These are phyloP conservation scores for Exophiala sp. DNA, from an alignment of 2,329 filamentous ascomycete genomes.

Conservation along the genomic window DNA sequence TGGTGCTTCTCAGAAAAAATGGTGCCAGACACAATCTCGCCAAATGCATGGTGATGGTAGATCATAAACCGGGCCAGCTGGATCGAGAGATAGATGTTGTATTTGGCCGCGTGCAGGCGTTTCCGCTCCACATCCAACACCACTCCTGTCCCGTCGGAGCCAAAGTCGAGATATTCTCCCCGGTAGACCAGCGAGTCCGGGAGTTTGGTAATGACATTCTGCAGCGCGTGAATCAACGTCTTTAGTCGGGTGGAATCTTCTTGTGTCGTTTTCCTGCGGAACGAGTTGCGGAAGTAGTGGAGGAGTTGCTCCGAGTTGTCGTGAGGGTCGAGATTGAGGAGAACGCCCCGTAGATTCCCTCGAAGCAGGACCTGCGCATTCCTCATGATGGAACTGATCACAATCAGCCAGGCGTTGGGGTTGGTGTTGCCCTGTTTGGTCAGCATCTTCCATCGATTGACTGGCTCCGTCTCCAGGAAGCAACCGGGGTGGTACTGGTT, in stretches of 20 bases:
- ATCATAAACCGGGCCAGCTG: constrained; percentile 34
- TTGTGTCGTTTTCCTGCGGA: too few species aligned
- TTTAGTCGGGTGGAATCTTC: constrained; percentile 29
- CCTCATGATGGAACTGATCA: constrained; percentile 39
- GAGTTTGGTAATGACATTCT: constrained; percentile 30
- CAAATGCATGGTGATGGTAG: neutral
- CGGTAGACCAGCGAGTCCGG: constrained; percentile 32
- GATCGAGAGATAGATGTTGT: constrained; percentile 34
- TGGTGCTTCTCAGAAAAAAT: neutral
- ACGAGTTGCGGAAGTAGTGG: constrained; percentile 3
- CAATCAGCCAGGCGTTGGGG: constrained; percentile 38
- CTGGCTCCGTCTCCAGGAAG: constrained; percentile 32
- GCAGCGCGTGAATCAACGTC: constrained; percentile 20
- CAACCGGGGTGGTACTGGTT: constrained; percentile 27
- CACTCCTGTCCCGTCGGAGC: constrained; percentile 25
- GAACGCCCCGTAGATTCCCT: too few species aligned
- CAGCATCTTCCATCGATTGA: constrained; percentile 33
- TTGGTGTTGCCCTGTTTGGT: constrained; percentile 32
- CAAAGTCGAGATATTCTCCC: constrained; percentile 30
- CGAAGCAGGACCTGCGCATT: constrained; percentile 31
- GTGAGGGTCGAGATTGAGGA: neutral
- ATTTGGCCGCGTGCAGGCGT: constrained; percentile 29
- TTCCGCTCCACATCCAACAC: too few species aligned
- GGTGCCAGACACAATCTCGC: neutral
- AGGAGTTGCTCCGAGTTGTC: constrained; percentile 4